Conservation (phyloP, 192 early-diverging fungal species). For the Dissophora ornata region DNA sequence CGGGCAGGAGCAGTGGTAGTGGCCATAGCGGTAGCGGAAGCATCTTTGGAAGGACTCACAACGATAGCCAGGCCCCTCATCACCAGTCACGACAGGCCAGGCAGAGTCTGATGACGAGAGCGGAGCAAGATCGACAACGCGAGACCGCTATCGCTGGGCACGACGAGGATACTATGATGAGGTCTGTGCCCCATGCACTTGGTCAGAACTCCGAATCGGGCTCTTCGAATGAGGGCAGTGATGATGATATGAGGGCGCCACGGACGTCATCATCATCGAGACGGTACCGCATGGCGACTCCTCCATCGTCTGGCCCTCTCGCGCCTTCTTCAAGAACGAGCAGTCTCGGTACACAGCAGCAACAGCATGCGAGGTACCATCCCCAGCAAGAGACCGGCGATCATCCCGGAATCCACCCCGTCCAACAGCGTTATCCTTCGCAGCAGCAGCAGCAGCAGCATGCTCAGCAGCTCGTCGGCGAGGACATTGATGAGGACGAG, state of each 20-base stretch:
- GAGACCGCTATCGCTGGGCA: not conserved
- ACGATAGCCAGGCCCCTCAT: too few species aligned
- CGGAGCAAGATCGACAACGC: not conserved
- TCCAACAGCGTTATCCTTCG: too few species aligned
- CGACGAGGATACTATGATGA: conserved; percentile 6
- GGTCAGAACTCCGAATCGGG: conserved; percentile 28
- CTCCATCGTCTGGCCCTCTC: not conserved
- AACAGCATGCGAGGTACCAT: not conserved
- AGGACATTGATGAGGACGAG: not conserved
- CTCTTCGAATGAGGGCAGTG: not conserved
- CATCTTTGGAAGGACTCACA: too few species aligned
- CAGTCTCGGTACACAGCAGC: too few species aligned
- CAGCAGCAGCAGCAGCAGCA: not conserved
- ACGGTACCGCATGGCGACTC: not conserved
- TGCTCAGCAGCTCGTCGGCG: too few species aligned
- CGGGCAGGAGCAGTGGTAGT: too few species aligned
- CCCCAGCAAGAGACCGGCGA: too few species aligned
- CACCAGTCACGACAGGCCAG: not conserved
- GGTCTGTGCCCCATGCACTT: conserved; percentile 15
- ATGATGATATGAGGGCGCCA: conserved; percentile 15
- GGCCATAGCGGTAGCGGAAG: too few species aligned
- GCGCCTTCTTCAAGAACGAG: too few species aligned
- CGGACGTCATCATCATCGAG: not conserved
- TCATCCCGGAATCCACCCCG: too few species aligned
- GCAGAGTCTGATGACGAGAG: conserved; percentile 3